phyloP scores from a whole-genome alignment of 306 rosid species.

The Alnus rubra region DNA sequence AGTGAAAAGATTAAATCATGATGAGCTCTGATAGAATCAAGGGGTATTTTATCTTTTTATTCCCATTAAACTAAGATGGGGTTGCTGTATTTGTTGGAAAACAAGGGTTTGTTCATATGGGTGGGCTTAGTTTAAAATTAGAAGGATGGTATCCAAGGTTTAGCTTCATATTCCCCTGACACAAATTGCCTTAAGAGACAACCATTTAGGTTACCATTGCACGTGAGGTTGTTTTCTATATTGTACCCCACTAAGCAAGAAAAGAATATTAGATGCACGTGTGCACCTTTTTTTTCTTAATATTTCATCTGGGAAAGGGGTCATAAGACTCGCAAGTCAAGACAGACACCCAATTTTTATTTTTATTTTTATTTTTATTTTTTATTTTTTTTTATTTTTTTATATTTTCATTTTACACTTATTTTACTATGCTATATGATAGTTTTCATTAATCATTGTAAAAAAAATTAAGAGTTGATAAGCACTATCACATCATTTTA shows the following conservation, averaged over 20 bases:
- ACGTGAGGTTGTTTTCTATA: constrained; percentile 56
- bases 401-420: too few relatives aligned
- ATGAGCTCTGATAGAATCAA: not conserved
- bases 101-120: not conserved
- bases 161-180: constrained; percentile 58
- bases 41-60: not conserved
- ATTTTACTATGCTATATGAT: too few relatives aligned
- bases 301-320: constrained; percentile 28
- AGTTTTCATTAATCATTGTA: too few relatives aligned
- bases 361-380: too few relatives aligned
- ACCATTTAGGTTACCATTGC: constrained; percentile 51
- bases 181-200: constrained; percentile 49
- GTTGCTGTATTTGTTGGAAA: not conserved
- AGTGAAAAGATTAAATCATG: constrained; percentile 3
- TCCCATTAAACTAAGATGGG: not conserved
- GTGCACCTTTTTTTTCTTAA: constrained; percentile 45
- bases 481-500: too few relatives aligned
- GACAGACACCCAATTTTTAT: constrained; percentile 3
- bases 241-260: constrained; percentile 39
- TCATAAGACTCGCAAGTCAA: constrained; percentile 25
- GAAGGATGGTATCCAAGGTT: constrained; percentile 65
- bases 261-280: constrained; percentile 47
- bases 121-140: constrained; percentile 32
- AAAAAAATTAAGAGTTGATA: too few relatives aligned
- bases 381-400: too few relatives aligned